A percentile compares a stretch with the other conserved stretches of the same genome.
These are phyloP conservation scores for Leptographium flavum DNA, from an alignment of 2,329 filamentous ascomycete genomes.

Conservation along the genomic window DNA sequence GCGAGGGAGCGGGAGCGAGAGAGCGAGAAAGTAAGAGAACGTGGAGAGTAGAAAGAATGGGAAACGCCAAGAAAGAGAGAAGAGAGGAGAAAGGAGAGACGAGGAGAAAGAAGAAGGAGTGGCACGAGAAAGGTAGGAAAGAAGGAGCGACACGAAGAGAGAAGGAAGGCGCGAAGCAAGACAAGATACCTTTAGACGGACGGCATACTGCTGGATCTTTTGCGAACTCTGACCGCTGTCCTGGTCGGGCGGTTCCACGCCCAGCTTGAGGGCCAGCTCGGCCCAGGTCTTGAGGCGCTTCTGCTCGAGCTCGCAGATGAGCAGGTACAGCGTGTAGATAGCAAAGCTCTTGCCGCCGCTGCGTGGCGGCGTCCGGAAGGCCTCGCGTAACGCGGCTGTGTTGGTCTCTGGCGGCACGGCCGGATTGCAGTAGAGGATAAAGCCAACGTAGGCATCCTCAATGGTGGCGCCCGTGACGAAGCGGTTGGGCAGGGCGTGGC, in stretches of 20 bases:
- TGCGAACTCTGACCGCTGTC: slow-evolving; percentile 80
- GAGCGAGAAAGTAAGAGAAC: background rate
- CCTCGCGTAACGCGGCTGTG: slow-evolving; percentile 55
- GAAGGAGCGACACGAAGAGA: no score
- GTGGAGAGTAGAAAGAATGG: background rate
- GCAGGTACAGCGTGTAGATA: slow-evolving; percentile 59
- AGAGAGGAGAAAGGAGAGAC: no score
- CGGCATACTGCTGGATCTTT: slow-evolving; percentile 89
- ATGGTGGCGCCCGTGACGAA: slow-evolving; percentile 57
- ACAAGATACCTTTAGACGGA: slow-evolving; percentile 61
- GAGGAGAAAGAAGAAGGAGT: no score
- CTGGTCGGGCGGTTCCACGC: slow-evolving; percentile 69
- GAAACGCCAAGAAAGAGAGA: no score
- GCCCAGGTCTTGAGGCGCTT: slow-evolving; percentile 91
- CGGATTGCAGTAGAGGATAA: slow-evolving; percentile 87
- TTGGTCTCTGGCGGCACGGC: slow-evolving; percentile 57
- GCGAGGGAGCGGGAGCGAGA: no score
- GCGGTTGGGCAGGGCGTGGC: slow-evolving; percentile 21
- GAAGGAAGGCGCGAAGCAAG: background rate
- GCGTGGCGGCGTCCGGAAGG: slow-evolving; percentile 67
- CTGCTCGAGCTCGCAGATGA: slow-evolving; percentile 63
- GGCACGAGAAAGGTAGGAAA: no score
- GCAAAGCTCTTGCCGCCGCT: slow-evolving; percentile 81
- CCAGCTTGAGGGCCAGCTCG: slow-evolving; percentile 72
- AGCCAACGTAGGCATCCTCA: slow-evolving; percentile 68